Conservation (phyloP, 2,329 filamentous ascomycete species). For the Monosporascus sp. region DNA sequence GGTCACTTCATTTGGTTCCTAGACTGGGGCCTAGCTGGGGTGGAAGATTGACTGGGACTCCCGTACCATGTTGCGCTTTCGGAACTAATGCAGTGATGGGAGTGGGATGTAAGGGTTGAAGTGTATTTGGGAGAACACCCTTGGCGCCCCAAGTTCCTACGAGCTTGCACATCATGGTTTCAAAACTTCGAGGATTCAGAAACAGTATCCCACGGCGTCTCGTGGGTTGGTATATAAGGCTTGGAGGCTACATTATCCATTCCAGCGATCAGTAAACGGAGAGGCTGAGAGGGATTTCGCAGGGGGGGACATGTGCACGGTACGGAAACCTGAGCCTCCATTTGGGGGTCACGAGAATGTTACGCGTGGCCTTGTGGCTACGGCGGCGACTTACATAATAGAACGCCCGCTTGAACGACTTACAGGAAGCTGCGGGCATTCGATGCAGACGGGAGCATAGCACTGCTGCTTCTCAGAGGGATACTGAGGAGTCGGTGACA, state of each 20-base stretch:
- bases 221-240: neutral
- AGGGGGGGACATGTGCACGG: too few relatives aligned
- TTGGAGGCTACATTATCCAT: too few relatives aligned
- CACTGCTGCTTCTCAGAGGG: neutral
- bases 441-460: too few relatives aligned
- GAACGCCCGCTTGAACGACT: too few relatives aligned
- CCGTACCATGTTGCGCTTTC: slow-evolving; percentile 19
- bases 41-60: slow-evolving; percentile 15
- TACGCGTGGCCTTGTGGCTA: too few relatives aligned
- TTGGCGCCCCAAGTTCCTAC: neutral
- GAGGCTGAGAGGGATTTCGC: too few relatives aligned
- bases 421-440: too few relatives aligned
- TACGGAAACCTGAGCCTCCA: too few relatives aligned
- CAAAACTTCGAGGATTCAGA: neutral
- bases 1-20: slow-evolving; percentile 16
- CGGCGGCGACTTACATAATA: too few relatives aligned
- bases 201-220: neutral
- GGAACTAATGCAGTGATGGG: slow-evolving; percentile 13
- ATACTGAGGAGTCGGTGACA: neutral
- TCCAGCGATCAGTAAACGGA: too few relatives aligned
- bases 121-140: slow-evolving; percentile 2
- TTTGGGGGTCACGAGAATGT: too few relatives aligned
- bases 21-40: slow-evolving; percentile 12
- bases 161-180: neutral
- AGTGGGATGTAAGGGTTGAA: slow-evolving; percentile 10